Evolutionary conservation across 495 filamentous ascomycete genomes (phyloP).

Genomic region (Acidiella bohemica): DNA sequence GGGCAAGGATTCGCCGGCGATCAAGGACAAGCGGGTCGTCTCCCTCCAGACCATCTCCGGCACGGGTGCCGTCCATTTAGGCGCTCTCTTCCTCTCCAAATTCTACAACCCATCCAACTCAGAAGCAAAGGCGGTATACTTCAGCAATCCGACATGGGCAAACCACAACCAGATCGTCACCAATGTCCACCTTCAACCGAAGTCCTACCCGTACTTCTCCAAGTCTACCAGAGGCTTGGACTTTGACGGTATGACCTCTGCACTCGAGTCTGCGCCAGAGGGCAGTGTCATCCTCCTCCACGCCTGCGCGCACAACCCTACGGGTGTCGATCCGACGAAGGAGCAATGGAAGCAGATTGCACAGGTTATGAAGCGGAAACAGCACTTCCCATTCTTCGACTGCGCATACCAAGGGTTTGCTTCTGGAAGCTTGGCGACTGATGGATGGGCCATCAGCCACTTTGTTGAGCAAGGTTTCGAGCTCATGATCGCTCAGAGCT

Average conservation of each 20-base stretch:
- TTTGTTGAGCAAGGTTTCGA: constrained; percentile 94
- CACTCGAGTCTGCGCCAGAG: constrained; percentile 53
- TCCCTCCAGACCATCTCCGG: constrained; percentile 61
- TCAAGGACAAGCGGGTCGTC: constrained; percentile 64
- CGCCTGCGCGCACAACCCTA: constrained; percentile 96
- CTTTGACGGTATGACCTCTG: constrained; percentile 67
- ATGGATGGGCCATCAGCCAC: constrained; percentile 83
- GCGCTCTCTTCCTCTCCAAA: constrained; percentile 69
- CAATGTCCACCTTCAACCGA: constrained; percentile 69
- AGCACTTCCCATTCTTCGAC: constrained; percentile 98
- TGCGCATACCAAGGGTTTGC: constrained; percentile 97
- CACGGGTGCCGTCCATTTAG: constrained; percentile 80
- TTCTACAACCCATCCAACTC: constrained; percentile 47
- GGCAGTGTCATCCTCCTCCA: constrained; percentile 84
- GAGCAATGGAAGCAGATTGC: constrained; percentile 93
- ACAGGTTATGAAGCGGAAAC: constrained; percentile 51
- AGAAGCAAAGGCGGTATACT: constrained; percentile 56
- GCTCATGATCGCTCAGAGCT: constrained; percentile 87
- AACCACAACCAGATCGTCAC: constrained; percentile 98
- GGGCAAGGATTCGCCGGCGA: constrained; percentile 62
- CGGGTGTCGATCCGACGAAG: constrained; percentile 85
- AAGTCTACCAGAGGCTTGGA: constrained; percentile 77
- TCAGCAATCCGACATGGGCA: constrained; percentile 91
- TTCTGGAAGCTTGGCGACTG: constrained; percentile 70
- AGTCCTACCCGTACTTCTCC: constrained; percentile 87